phyloP scores from a whole-genome alignment of 805 yeast genomes.

The Blastobotrys attinorum region DNA sequence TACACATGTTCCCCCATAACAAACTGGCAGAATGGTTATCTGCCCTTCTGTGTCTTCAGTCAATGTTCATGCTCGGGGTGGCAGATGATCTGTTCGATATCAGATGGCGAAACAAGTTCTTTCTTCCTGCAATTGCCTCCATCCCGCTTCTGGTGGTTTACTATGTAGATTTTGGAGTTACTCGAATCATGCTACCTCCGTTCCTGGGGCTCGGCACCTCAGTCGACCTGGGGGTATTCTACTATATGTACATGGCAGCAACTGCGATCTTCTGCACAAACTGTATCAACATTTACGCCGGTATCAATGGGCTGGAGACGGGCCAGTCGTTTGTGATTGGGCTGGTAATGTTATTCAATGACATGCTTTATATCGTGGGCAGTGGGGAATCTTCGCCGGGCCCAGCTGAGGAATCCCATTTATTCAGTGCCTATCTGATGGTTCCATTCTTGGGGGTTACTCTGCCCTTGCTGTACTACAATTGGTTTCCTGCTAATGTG shows the following conservation, averaged over 20 bases:
- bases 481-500: slow-evolving; percentile 86
- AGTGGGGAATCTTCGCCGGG: too few relatives aligned
- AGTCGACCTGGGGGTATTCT: slow-evolving; percentile 69
- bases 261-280: slow-evolving; percentile 93
- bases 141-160: slow-evolving; percentile 87
- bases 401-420: slow-evolving; percentile 71
- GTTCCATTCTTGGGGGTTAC: slow-evolving; percentile 86
- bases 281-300: slow-evolving; percentile 92
- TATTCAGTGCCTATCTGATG: slow-evolving; percentile 68
- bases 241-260: slow-evolving; percentile 85
- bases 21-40: slow-evolving; percentile 80
- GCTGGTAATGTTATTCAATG: slow-evolving; percentile 64
- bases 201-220: slow-evolving; percentile 39
- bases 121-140: slow-evolving; percentile 89
- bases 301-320: slow-evolving; percentile 92
- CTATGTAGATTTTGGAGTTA: slow-evolving; percentile 88
- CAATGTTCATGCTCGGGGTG: slow-evolving; percentile 77
- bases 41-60: slow-evolving; percentile 74
- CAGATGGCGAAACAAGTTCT: slow-evolving; percentile 96
- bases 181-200: slow-evolving; percentile 76
- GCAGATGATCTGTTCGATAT: slow-evolving; percentile 94
- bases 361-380: slow-evolving; percentile 50
- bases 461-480: slow-evolving; percentile 62
- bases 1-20: slow-evolving; percentile 57
- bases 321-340: slow-evolving; percentile 86